Evolutionary conservation across 2,329 filamentous ascomycete species (phyloP), one percentile per base, ranked within the genome.

Genomic region (Verticillium tricorpus): DNA sequence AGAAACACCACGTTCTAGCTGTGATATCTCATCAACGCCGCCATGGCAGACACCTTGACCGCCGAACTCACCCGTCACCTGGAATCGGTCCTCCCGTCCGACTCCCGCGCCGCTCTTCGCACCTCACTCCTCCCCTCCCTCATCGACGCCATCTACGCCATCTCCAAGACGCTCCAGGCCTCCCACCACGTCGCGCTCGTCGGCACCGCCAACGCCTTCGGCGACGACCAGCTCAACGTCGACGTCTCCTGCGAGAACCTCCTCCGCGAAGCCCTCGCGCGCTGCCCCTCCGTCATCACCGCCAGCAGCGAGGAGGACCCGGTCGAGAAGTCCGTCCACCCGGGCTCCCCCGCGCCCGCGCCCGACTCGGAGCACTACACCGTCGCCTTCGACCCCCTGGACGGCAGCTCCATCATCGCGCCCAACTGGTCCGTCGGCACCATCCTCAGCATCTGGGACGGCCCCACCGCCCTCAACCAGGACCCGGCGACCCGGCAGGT

Each of bases 221-320:
- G 84, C 19, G 84, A 87, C 65, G 80, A 83, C 65, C 84, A 86
- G 71, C 74, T 86, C 45, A 85, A 86, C 68, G 83, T 86, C 56
- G 84, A 87, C 65, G 79, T 87, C 1, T 61, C 75, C 2, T 77
- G 82, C 1, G 84, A 87, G 68, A 70, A 74, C 25, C 68, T 79
- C 54, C 73, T 87, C 52, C 80, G 84, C 19, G 69, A 69, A 0
- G 74, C 76, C 0, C 73, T 85, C 5, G 74, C 75, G 0, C 61
- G 64, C 0, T 84, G 81, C 55, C 73, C 80, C 0, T 70, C 77
- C 1, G 77, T 85, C 1, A 72, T 73, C 14, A 80, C 81, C 0
- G 83, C 83, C 1, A 85, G 81, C 72, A 85, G 84, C 69, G 85
- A 88, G 69, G 85, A 88, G 68, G 85, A 87, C 59, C 85, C 85